Evolutionary conservation across 805 yeast species (phyloP).

Genomic region (Metschnikowia borealis): DNA sequence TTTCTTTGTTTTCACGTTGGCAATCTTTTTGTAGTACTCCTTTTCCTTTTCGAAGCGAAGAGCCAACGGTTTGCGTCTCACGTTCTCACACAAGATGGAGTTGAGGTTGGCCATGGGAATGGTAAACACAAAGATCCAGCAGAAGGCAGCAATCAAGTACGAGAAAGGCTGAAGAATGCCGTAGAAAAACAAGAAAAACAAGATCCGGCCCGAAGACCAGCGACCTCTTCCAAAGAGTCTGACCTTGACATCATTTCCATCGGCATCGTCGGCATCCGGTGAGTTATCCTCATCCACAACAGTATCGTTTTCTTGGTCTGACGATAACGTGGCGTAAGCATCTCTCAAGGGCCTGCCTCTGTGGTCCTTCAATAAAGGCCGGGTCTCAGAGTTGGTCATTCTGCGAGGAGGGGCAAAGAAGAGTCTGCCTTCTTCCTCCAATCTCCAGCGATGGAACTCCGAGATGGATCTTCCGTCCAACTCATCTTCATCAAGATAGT

Average conservation of each 20-base stretch:
- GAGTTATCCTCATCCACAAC: slow-evolving; percentile 17
- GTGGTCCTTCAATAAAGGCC: slow-evolving; percentile 41
- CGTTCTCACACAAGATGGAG: slow-evolving; percentile 62
- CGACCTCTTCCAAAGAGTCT: slow-evolving; percentile 87
- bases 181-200: slow-evolving; percentile 72
- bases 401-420: slow-evolving; percentile 71
- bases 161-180: slow-evolving; percentile 65
- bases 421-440: slow-evolving; percentile 67
- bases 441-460: slow-evolving; percentile 87
- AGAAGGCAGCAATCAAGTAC: slow-evolving; percentile 47
- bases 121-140: slow-evolving; percentile 84
- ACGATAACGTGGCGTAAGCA: slow-evolving; percentile 31
- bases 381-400: slow-evolving; percentile 30
- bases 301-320: slow-evolving; percentile 12
- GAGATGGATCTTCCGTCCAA: slow-evolving; percentile 81
- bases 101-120: slow-evolving; percentile 91
- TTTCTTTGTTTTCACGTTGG: slow-evolving; percentile 22
- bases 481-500: slow-evolving; percentile 80
- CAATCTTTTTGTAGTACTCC: slow-evolving; percentile 36
- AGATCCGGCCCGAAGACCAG: slow-evolving; percentile 81
- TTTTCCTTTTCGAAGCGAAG: slow-evolving; percentile 65
- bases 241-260: slow-evolving; percentile 33
- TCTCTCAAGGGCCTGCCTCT: slow-evolving; percentile 39
- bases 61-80: slow-evolving; percentile 88
- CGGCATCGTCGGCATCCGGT: slow-evolving; percentile 15